Conservation (phyloP, 2,329 filamentous ascomycete species). For the Xylariaceae sp. region DNA sequence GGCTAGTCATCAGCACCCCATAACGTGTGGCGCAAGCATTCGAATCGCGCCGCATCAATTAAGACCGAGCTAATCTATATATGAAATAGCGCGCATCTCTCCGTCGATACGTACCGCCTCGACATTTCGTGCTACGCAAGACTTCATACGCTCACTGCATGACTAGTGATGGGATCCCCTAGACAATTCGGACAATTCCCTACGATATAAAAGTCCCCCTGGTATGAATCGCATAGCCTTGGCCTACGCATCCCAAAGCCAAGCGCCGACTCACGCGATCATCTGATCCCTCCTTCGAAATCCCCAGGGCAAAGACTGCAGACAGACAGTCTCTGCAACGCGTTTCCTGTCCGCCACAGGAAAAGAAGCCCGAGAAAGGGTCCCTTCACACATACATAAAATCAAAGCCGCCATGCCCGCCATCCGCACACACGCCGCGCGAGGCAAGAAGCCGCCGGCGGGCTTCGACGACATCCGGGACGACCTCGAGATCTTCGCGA, state of each 20-base stretch:
- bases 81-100: not conserved
- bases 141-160: not conserved
- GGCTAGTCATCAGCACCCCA: constrained; percentile 20
- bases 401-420: constrained; percentile 53
- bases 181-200: not conserved
- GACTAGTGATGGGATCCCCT: not conserved
- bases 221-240: constrained; percentile 26
- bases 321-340: not conserved
- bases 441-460: constrained; percentile 76
- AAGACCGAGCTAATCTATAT: not conserved
- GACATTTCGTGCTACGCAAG: not conserved
- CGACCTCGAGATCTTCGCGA: constrained; percentile 76
- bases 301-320: not conserved
- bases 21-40: constrained; percentile 9
- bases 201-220: not conserved
- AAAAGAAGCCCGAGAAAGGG: not conserved
- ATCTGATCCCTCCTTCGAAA: not conserved
- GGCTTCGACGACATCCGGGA: constrained; percentile 87
- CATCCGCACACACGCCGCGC: constrained; percentile 62
- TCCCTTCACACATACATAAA: not conserved
- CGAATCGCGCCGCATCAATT: not conserved
- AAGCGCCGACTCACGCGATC: not conserved
- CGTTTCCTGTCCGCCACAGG: not conserved
- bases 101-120: not conserved
- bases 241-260: constrained; percentile 28